Conservation (phyloP, 2,329 filamentous ascomycete species). For the Cladophialophora psammophila region DNA sequence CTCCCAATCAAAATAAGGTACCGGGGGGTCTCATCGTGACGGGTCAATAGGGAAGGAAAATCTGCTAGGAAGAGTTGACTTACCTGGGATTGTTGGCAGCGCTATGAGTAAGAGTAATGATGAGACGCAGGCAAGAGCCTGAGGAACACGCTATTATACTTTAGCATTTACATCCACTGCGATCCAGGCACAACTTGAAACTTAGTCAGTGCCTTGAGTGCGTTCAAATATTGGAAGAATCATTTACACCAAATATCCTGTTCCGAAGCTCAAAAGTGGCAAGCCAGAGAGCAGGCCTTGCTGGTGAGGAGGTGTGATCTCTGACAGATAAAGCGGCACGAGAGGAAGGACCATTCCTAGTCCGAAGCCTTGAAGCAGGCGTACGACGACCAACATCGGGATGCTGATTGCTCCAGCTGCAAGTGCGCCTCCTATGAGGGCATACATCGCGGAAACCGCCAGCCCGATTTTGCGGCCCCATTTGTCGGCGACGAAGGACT, state of each 20-base stretch:
- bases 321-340: slow-evolving; percentile 19
- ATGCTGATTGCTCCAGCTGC: slow-evolving; percentile 43
- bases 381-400: slow-evolving; percentile 44
- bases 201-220: no score
- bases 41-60: neutral
- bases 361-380: slow-evolving; percentile 49
- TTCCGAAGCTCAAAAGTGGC: neutral
- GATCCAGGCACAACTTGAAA: slow-evolving; percentile 44
- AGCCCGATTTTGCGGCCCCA: neutral
- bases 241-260: slow-evolving; percentile 4
- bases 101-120: neutral
- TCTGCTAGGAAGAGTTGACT: neutral
- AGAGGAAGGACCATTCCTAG: slow-evolving; percentile 39
- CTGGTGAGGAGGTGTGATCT: slow-evolving; percentile 15
- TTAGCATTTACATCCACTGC: slow-evolving; percentile 72
- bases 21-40: neutral
- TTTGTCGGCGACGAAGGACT: slow-evolving; percentile 49
- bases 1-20: neutral
- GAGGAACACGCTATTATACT: slow-evolving; percentile 63
- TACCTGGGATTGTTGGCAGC: slow-evolving; percentile 4
- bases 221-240: no score
- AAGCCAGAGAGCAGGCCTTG: slow-evolving; percentile 14
- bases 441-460: slow-evolving; percentile 44
- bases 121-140: neutral
- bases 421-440: slow-evolving; percentile 47